A percentile compares a stretch with the other conserved stretches of the same genome.
phyloP scores from a whole-genome alignment of 164 flowering plant species.

The Kalanchoe fedtschenkoi region DNA sequence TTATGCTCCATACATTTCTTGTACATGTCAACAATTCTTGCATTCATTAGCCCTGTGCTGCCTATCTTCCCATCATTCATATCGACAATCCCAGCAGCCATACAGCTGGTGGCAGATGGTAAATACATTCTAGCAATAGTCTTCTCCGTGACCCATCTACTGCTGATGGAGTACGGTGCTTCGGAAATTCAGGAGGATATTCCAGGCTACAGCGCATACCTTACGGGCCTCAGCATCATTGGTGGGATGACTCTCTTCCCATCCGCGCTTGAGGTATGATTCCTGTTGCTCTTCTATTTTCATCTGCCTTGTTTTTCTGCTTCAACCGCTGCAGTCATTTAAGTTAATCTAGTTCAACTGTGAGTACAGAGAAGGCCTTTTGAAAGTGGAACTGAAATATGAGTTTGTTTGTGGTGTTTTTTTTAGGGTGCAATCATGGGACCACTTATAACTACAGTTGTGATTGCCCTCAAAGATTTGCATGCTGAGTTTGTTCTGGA shows the following conservation, averaged over 20 bases:
- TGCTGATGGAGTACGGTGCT: constrained; percentile 71
- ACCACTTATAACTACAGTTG: constrained; percentile 9
- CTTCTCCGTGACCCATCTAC: constrained; percentile 51
- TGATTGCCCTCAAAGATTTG: constrained; percentile 11
- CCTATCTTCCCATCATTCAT: constrained; percentile 78
- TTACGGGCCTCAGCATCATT: constrained; percentile 90
- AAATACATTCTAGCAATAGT: constrained; percentile 48
- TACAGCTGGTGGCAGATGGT: constrained; percentile 63
- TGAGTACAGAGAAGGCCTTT: too few species aligned
- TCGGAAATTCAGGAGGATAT: constrained; percentile 77
- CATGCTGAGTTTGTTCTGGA: constrained; percentile 10
- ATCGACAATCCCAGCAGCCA: constrained; percentile 69
- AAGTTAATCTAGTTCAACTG: not conserved
- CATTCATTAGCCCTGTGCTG: constrained; percentile 64
- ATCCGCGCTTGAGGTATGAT: constrained; percentile 72
- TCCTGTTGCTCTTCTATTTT: too few species aligned
- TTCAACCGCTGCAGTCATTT: too few species aligned
- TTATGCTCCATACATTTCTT: constrained; percentile 70
- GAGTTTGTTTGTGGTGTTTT: not conserved
- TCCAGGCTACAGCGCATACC: constrained; percentile 73
- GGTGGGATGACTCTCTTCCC: constrained; percentile 97
- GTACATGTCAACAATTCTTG: constrained; percentile 78
- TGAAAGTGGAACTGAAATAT: too few species aligned
- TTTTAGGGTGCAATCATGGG: constrained; percentile 12
- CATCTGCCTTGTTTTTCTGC: not conserved